These are phyloP conservation scores for Dalbergia cochinchinensis DNA, from an alignment of 306 rosid genomes.

Conservation along the genomic window DNA sequence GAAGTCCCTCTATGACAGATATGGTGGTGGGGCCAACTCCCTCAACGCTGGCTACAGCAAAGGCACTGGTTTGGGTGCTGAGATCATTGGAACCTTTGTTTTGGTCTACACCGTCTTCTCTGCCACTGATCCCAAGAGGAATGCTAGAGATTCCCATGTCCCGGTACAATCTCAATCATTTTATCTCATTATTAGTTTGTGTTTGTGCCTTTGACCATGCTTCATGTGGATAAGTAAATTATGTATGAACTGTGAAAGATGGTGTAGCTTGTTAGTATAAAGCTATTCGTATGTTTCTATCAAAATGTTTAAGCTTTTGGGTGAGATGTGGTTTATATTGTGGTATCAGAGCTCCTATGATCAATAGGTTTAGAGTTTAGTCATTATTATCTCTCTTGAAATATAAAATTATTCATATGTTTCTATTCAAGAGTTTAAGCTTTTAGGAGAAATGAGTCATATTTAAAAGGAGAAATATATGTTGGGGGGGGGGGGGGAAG, in stretches of 20 bases:
- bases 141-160: conserved; percentile 90
- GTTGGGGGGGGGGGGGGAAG: background rate
- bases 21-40: conserved; percentile 84
- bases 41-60: conserved; percentile 62
- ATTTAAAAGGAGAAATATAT: conserved; percentile 25
- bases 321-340: too few relatives aligned
- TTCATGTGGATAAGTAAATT: conserved; percentile 11
- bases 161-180: conserved; percentile 62
- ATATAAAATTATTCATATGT: too few relatives aligned
- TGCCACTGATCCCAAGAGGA: conserved; percentile 95
- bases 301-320: too few relatives aligned
- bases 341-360: too few relatives aligned
- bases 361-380: too few relatives aligned
- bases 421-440: too few relatives aligned
- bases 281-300: background rate
- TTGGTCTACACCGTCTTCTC: conserved; percentile 93
- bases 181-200: background rate
- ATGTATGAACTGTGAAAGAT: conserved; percentile 4
- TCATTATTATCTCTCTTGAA: too few relatives aligned
- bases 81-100: conserved; percentile 90
- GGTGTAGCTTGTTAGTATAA: background rate
- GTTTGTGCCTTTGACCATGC: conserved; percentile 2
- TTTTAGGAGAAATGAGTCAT: too few relatives aligned
- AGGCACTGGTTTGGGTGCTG: conserved; percentile 81
- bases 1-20: conserved; percentile 48